These are phyloP conservation scores for Geotrichum siamense DNA, from an alignment of 1,139 yeast genomes.

Conservation along the genomic window DNA sequence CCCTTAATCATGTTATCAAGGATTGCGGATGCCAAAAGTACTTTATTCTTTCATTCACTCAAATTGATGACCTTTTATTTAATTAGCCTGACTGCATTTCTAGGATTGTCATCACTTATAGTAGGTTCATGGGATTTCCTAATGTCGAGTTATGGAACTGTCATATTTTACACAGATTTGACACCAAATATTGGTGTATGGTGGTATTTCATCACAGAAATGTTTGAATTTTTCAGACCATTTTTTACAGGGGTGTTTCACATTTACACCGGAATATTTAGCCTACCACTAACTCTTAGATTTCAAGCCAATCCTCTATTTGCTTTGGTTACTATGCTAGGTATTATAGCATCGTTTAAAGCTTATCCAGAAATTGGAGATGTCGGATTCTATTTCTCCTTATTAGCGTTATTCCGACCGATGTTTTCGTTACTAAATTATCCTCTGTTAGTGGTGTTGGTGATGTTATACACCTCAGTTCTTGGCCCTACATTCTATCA, in stretches of 20 bases:
- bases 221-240: constrained; percentile 81
- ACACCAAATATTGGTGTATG: constrained; percentile 86
- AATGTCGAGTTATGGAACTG: constrained; percentile 53
- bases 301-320: constrained; percentile 51
- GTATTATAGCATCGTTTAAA: constrained; percentile 67
- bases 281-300: constrained; percentile 68
- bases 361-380: constrained; percentile 90
- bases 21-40: constrained; percentile 7
- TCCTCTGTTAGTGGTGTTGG: constrained; percentile 39
- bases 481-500: constrained; percentile 87
- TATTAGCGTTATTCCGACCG: constrained; percentile 51
- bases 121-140: constrained; percentile 49
- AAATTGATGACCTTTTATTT: constrained; percentile 22
- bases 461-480: constrained; percentile 45
- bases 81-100: constrained; percentile 32
- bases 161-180: constrained; percentile 57
- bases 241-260: constrained; percentile 83
- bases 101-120: constrained; percentile 40
- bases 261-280: constrained; percentile 58
- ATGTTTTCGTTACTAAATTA: constrained; percentile 39
- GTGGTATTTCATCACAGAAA: constrained; percentile 98
- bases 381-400: constrained; percentile 57
- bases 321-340: constrained; percentile 53
- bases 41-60: constrained; percentile 12
- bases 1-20: constrained; percentile 20